Conservation (phyloP, 768 basidiomycete genomes). For the Tremella yokohamensis region DNA sequence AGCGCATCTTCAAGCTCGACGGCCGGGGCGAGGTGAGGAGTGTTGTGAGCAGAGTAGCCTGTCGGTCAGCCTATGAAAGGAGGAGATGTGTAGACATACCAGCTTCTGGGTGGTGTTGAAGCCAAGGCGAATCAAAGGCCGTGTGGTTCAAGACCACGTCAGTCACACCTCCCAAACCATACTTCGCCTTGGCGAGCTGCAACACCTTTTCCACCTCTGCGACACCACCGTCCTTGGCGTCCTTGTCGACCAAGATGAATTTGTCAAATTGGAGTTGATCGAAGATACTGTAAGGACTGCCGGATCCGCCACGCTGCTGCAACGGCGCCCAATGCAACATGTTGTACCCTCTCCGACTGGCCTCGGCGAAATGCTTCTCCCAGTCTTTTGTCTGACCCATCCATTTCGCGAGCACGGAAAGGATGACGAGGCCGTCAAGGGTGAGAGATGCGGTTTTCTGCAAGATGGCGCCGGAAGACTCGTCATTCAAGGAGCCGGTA, state of each 20-base stretch:
- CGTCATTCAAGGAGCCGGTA: conserved; percentile 25
- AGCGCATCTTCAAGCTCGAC: conserved; percentile 86
- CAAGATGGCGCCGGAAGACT: conserved; percentile 52
- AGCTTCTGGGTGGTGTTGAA: conserved; percentile 90
- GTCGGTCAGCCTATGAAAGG: background rate
- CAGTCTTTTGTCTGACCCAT: conserved; percentile 81
- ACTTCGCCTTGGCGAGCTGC: conserved; percentile 67
- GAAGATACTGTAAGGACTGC: conserved; percentile 89
- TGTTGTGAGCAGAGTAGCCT: conserved; percentile 88
- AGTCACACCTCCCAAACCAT: conserved; percentile 80
- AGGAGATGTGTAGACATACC: conserved; percentile 56
- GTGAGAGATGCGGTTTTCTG: conserved; percentile 62
- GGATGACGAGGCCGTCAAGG: conserved; percentile 79
- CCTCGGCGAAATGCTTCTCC: conserved; percentile 75
- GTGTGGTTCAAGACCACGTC: conserved; percentile 98
- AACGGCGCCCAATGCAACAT: conserved; percentile 97
- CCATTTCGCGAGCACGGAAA: conserved; percentile 96
- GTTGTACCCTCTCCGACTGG: conserved; percentile 86
- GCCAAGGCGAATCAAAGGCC: conserved; percentile 87
- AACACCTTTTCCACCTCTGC: conserved; percentile 60
- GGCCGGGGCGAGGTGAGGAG: conserved; percentile 87
- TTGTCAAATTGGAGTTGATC: conserved; percentile 80
- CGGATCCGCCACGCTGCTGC: conserved; percentile 81
- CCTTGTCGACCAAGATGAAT: conserved; percentile 58
- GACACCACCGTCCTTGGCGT: conserved; percentile 57